Base-by-base conservation (phyloP, 2,329 filamentous ascomycete species). In the Alternaria brassicicola region DNA sequence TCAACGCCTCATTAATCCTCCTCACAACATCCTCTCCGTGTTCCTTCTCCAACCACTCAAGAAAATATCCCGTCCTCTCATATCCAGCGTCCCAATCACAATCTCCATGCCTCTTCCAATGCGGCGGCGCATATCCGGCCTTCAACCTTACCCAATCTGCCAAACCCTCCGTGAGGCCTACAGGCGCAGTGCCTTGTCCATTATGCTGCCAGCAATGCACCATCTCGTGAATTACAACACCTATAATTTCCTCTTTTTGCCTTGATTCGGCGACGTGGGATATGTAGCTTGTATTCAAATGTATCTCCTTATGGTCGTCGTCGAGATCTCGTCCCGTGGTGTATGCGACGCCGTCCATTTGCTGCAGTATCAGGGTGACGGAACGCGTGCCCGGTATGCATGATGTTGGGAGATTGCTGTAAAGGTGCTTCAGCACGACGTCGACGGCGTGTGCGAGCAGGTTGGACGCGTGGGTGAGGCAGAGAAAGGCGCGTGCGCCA, bases 201-300 rank as follows among this genome's bases (percentile, higher is more conserved):
- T 92, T 89, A 78, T 91, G 90, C 77, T 98, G 94, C 79, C 90
- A 96, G 79, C 93, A 97, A 80, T 98, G 95, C 13, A 98, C 94
- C 61, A 97, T 88, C 78, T 98, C 94, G 75, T 98, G 94, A 1
- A 90, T 89, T 19, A 98, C 77, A 0, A 98, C 93, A 38, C 95
- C 95, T 17, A 86, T 80, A 58, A 97, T 87, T 79, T 98, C 92
- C 36, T 83, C 77, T 62, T 70, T 77, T 35, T 60, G 67, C 13
- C 76, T 65, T 4, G 65, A 61, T 19, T 73, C 69, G 0, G 83
- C 56, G 1, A 81, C 70, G 12, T 63, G 48, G 2, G 75, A 70
- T 66, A 97, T 87, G 80, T 97, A 97, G 45, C 84, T 80, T 1
- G 94, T 86, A 15, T 88, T 93, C 77, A 98, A 84, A 78, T 97